Base-by-base conservation (phyloP, 164 flowering plant genomes). In the Cinnamomum micranthum region DNA sequence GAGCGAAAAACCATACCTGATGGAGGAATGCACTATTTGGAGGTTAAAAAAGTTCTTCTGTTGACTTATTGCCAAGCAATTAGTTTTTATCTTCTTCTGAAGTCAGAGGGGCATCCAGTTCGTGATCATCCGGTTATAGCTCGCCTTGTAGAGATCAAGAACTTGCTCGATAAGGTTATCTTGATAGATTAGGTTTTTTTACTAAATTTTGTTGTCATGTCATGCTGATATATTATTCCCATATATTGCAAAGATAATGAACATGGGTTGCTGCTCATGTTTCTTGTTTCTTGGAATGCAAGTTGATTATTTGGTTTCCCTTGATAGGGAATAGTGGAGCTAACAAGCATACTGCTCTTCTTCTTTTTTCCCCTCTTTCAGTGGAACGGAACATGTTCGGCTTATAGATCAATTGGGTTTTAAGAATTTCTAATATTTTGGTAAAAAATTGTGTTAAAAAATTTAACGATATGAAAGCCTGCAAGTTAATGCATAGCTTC, bases 101-200 rank as follows among this genome's bases (percentile, higher is more conserved):
- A 90, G 80, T 85, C 98, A 51, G 99, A 93, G 82, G 98, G 98
- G 70, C 90, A 87, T 17, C 83, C 92, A 51, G 88, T 90, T 75
- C 93, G 90, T 80, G 97, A 95, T 82, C 99, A 95, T 85, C 99
- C 99, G 47, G 94, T 95, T 62, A 75, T 92, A 73, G 91, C 86
- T 71, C 97, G 92, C 71, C 88, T 93, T 73, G 94, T 88, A 23
- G 93, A 90, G 86, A 86, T 92, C 80, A 93, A 90, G 79, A 84
- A 76, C 67, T 82, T 91, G 77, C 77, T 93, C 80, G 88, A 88
- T 71, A 90, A 93, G 99, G 99, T 92, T 69, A 47, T 67, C 50
- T 33, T 67, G 22, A 67, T 28, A 31, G 41, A 67, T 28, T 28
- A 15, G 20, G 2, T 67, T 66, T 17, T 5, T 67, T 15, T 67